These are phyloP conservation scores for Pseudogymnoascus sp. DNA, from an alignment of 2,329 filamentous ascomycete species.

Conservation along the genomic window DNA sequence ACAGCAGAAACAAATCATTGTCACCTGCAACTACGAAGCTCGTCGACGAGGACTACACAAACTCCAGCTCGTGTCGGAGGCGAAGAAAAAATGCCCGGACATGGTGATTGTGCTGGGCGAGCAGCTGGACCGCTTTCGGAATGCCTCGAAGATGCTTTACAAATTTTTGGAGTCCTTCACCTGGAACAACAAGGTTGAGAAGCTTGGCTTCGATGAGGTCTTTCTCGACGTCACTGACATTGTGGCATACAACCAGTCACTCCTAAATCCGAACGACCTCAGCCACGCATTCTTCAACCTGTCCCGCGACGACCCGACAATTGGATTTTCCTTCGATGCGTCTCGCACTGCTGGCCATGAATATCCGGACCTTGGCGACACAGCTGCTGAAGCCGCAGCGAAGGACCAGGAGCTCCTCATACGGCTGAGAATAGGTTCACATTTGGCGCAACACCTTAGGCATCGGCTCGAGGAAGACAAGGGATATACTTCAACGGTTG, in stretches of 20 bases:
- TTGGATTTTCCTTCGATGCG: conserved; percentile 75
- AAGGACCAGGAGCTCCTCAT: conserved; percentile 16
- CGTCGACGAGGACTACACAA: conserved; percentile 67
- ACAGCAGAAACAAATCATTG: conserved; percentile 85
- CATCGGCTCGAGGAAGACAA: conserved; percentile 62
- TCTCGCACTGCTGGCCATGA: conserved; percentile 52
- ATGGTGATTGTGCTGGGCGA: conserved; percentile 81
- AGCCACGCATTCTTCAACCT: conserved; percentile 71
- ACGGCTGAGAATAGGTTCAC: conserved; percentile 70
- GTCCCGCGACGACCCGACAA: conserved; percentile 60
- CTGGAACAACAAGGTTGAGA: conserved; percentile 72
- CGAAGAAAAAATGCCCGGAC: conserved; percentile 70
- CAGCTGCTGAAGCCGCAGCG: neutral
- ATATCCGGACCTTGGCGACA: conserved; percentile 8
- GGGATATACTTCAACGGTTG: conserved; percentile 81
- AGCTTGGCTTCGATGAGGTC: conserved; percentile 86
- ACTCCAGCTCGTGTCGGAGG: conserved; percentile 76
- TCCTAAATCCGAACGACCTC: conserved; percentile 60
- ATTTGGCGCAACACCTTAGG: conserved; percentile 69
- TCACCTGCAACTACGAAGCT: conserved; percentile 91
- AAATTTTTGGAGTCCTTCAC: conserved; percentile 62
- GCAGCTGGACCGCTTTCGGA: conserved; percentile 74
- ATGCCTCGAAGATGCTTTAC: conserved; percentile 77
- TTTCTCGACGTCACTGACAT: conserved; percentile 69
- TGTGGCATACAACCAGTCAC: conserved; percentile 67